A percentile compares a stretch with the other conserved stretches of the same genome.
Evolutionary conservation across 306 rosid genomes (phyloP).

Genomic region (Malus sieversii): DNA sequence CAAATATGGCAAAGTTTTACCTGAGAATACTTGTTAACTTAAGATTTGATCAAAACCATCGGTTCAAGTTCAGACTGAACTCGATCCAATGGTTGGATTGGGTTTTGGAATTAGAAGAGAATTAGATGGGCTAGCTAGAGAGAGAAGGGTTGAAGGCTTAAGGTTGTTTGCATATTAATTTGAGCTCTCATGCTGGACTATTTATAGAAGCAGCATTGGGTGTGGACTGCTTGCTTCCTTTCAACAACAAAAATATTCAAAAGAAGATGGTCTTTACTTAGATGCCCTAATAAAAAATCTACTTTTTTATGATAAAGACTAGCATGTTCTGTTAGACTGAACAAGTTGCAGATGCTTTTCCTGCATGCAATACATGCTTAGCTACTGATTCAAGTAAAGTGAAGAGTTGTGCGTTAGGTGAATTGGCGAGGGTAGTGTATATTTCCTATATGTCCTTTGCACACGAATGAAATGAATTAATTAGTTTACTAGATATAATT

Average conservation of each 20-base stretch:
- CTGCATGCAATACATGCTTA: constrained; percentile 1
- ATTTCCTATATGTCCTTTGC: no score
- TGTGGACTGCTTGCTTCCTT: constrained; percentile 23
- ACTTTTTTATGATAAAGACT: constrained; percentile 28
- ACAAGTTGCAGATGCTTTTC: constrained; percentile 51
- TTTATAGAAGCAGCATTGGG: constrained; percentile 58
- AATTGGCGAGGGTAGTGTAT: background rate
- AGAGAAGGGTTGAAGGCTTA: constrained; percentile 33
- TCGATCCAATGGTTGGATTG: constrained; percentile 46
- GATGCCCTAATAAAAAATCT: constrained; percentile 39
- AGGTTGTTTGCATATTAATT: constrained; percentile 31
- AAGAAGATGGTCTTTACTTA: constrained; percentile 47
- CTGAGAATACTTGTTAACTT: constrained; percentile 11
- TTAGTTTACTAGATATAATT: background rate
- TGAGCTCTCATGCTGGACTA: constrained; percentile 50
- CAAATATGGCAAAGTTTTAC: background rate
- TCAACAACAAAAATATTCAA: constrained; percentile 35
- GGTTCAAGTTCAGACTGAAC: constrained; percentile 47
- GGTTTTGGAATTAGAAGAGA: constrained; percentile 25
- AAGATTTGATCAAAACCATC: constrained; percentile 30
- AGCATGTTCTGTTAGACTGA: constrained; percentile 17
- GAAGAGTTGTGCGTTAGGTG: no score
- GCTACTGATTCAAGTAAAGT: background rate
- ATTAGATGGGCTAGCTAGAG: constrained; percentile 15
- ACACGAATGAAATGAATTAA: background rate